phyloP scores from a whole-genome alignment of 495 filamentous ascomycete genomes.

The Hypomontagnella submonticulosa region DNA sequence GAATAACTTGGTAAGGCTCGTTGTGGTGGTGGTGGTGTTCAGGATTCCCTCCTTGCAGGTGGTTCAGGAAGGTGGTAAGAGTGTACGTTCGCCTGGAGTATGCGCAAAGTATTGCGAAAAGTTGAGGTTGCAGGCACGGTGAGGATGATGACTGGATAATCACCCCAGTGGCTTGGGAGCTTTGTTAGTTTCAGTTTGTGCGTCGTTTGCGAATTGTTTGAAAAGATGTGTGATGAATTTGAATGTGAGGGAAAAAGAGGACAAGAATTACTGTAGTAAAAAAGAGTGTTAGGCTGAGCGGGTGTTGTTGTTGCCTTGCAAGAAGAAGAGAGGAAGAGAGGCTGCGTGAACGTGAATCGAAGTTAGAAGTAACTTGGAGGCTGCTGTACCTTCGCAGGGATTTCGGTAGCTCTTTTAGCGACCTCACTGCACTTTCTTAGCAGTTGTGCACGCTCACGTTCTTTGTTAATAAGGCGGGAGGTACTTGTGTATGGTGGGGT shows the following conservation, averaged over 20 bases:
- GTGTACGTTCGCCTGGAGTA: conserved; percentile 7
- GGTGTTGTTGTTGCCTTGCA: conserved; percentile 1
- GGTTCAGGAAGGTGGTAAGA: background rate
- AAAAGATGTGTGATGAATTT: background rate
- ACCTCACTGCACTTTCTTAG: conserved; percentile 20
- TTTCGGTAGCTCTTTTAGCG: conserved; percentile 14
- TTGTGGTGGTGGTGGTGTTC: background rate
- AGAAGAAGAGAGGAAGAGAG: conserved; percentile 16
- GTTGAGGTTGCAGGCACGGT: conserved; percentile 6
- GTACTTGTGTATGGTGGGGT: conserved; percentile 1
- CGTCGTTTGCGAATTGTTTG: background rate
- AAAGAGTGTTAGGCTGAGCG: conserved; percentile 7
- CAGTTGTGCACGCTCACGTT: no score
- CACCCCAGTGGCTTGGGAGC: background rate
- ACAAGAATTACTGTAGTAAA: background rate
- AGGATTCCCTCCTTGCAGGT: background rate
- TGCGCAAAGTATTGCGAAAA: conserved; percentile 12
- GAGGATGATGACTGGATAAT: conserved; percentile 9
- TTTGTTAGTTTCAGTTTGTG: conserved; percentile 9
- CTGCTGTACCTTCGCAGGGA: conserved; percentile 21
- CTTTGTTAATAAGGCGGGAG: background rate
- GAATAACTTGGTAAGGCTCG: background rate
- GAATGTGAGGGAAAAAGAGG: conserved; percentile 6
- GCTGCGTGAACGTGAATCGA: conserved; percentile 34
- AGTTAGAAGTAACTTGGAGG: conserved; percentile 17